phyloP scores from a whole-genome alignment of 768 basidiomycete genomes.

The Russula foetens region DNA sequence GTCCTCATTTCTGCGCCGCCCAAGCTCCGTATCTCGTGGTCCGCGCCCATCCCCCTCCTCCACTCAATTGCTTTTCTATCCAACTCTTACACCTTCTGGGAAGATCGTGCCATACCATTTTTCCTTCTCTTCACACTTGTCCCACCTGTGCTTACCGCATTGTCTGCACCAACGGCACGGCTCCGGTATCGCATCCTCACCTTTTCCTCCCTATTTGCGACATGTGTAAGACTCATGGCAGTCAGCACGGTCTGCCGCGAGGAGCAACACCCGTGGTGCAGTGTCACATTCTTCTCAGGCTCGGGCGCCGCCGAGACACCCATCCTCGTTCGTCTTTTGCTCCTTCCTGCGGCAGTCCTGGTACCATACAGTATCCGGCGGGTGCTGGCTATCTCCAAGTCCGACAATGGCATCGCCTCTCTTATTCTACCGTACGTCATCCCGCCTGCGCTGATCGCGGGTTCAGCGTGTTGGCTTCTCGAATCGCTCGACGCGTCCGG shows the following conservation, averaged over 20 bases:
- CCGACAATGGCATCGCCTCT: slow-evolving; percentile 69
- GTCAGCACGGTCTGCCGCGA: slow-evolving; percentile 87
- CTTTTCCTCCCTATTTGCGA: slow-evolving; percentile 57
- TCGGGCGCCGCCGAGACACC: slow-evolving; percentile 63
- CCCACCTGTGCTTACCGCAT: slow-evolving; percentile 49
- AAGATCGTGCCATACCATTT: slow-evolving; percentile 77
- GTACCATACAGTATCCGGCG: slow-evolving; percentile 49
- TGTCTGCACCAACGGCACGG: slow-evolving; percentile 57
- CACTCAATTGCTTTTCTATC: slow-evolving; percentile 78
- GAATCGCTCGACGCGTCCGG: slow-evolving; percentile 70
- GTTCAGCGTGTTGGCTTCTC: slow-evolving; percentile 64
- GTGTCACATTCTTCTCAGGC: slow-evolving; percentile 82
- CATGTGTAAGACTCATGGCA: slow-evolving; percentile 64
- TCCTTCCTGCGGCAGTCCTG: slow-evolving; percentile 45
- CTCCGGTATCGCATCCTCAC: slow-evolving; percentile 73
- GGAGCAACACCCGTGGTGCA: slow-evolving; percentile 86
- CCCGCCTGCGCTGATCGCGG: too few species aligned
- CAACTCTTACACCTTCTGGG: slow-evolving; percentile 96
- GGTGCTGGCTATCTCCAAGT: slow-evolving; percentile 58
- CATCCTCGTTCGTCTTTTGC: slow-evolving; percentile 45
- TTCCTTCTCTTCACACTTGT: slow-evolving; percentile 59
- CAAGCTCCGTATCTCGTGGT: slow-evolving; percentile 24
- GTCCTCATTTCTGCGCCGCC: slow-evolving; percentile 10
- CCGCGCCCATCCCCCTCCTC: slow-evolving; percentile 43
- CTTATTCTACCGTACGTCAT: too few species aligned